phyloP scores from a whole-genome alignment of 345 rosid genomes.

The Punica granatum region DNA sequence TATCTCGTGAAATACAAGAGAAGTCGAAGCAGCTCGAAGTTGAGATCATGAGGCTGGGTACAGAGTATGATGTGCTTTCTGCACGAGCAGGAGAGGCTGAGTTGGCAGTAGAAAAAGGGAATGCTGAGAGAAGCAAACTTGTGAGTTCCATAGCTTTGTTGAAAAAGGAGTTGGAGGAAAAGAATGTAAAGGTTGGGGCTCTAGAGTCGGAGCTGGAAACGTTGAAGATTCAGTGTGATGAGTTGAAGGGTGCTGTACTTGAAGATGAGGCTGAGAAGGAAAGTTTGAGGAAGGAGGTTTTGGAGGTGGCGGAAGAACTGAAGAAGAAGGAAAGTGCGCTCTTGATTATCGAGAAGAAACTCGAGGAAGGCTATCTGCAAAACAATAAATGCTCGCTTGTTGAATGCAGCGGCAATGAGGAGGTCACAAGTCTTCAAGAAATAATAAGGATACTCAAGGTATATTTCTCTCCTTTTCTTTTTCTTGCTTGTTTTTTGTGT shows the following conservation, averaged over 20 bases:
- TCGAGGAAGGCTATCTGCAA: conserved; percentile 40
- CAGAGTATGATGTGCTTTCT: conserved; percentile 13
- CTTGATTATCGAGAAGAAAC: conserved; percentile 42
- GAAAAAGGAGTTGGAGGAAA: conserved; percentile 43
- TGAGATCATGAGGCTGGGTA: conserved; percentile 13
- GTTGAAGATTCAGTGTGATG: conserved; percentile 34
- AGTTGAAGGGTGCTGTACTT: conserved; percentile 35
- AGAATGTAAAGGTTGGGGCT: conserved; percentile 25
- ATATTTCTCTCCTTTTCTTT: conserved; percentile 7
- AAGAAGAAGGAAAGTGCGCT: conserved; percentile 56
- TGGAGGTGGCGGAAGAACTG: conserved; percentile 50
- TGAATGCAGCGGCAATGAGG: conserved; percentile 36
- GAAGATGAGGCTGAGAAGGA: conserved; percentile 61
- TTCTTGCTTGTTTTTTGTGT: not conserved
- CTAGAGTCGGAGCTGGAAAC: conserved; percentile 42
- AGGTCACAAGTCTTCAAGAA: conserved; percentile 48
- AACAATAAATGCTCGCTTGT: conserved; percentile 34
- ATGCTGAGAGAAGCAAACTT: conserved; percentile 34
- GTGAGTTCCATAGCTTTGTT: conserved; percentile 25
- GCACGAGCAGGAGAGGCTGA: conserved; percentile 34
- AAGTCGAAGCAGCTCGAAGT: conserved; percentile 32
- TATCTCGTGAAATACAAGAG: conserved; percentile 35
- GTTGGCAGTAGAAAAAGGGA: conserved; percentile 29
- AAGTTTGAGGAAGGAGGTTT: conserved; percentile 48
- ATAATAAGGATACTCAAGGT: conserved; percentile 64